phyloP scores from a whole-genome alignment of 768 basidiomycete genomes.

The Clitopilus hobsonii region DNA sequence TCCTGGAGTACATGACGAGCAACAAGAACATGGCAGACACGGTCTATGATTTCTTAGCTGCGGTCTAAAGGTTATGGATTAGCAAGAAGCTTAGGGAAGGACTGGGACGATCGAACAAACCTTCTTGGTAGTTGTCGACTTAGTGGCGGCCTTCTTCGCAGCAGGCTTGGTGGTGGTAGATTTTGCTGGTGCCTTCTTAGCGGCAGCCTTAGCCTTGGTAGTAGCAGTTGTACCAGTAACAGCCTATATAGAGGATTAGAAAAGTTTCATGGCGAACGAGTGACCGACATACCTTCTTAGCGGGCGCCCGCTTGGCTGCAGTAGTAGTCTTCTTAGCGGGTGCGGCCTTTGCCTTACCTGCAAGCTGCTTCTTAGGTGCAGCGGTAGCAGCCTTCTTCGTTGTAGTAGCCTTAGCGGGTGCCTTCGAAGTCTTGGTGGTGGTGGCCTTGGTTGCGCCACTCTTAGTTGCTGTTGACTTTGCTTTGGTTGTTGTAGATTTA shows the following conservation, averaged over 20 bases:
- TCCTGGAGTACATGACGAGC: conserved; percentile 8
- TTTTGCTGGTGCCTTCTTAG: conserved; percentile 31
- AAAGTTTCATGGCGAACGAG: background rate
- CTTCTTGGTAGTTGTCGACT: conserved; percentile 29
- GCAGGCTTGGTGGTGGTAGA: conserved; percentile 17
- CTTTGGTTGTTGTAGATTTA: conserved; percentile 17
- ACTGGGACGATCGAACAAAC: conserved; percentile 13
- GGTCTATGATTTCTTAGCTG: conserved; percentile 22
- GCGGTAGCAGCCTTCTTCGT: conserved; percentile 15
- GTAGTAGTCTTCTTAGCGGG: conserved; percentile 32
- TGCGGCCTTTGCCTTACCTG: conserved; percentile 28
- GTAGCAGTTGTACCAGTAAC: conserved; percentile 36
- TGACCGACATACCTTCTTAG: conserved; percentile 30
- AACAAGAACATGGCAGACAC: background rate
- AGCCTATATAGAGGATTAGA: conserved; percentile 21
- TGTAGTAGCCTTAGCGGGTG: conserved; percentile 23
- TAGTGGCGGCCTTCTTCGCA: conserved; percentile 24
- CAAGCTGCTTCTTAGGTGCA: conserved; percentile 28
- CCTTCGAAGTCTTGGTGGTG: conserved; percentile 23
- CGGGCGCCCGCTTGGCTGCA: conserved; percentile 29
- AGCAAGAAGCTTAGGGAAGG: background rate
- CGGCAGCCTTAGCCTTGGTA: conserved; percentile 37
- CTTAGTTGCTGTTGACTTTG: conserved; percentile 28
- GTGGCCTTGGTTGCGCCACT: conserved; percentile 27
- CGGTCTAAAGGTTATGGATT: conserved; percentile 11